These are phyloP conservation scores for Metschnikowia shivogae DNA, from an alignment of 805 yeast species.

Conservation along the genomic window DNA sequence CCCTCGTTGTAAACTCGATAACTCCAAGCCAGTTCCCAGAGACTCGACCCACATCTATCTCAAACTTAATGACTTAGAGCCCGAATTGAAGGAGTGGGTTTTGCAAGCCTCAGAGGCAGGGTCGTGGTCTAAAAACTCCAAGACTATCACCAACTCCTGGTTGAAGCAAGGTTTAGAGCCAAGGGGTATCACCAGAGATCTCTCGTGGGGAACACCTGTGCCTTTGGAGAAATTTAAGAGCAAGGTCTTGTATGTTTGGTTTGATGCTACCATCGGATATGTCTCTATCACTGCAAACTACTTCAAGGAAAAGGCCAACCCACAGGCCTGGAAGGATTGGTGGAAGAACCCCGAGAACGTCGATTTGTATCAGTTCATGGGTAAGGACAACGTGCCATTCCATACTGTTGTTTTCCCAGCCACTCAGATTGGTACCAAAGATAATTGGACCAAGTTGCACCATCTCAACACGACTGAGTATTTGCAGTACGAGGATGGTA, in stretches of 20 bases:
- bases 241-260: constrained; percentile 97
- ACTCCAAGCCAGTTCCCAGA: constrained; percentile 72
- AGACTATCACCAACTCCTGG: constrained; percentile 89
- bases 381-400: constrained; percentile 98
- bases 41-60: constrained; percentile 84
- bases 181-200: constrained; percentile 94
- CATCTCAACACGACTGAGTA: constrained; percentile 95
- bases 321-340: constrained; percentile 75
- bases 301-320: constrained; percentile 45
- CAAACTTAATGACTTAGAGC: constrained; percentile 79
- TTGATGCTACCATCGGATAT: constrained; percentile 97
- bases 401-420: constrained; percentile 98
- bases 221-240: constrained; percentile 82
- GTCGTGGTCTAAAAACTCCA: constrained; percentile 88
- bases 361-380: constrained; percentile 93
- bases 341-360: constrained; percentile 94
- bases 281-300: constrained; percentile 94
- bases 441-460: constrained; percentile 85
- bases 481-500: constrained; percentile 95
- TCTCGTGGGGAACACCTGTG: constrained; percentile 98
- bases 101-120: constrained; percentile 65
- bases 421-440: constrained; percentile 81
- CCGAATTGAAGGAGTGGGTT: constrained; percentile 69
- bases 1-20: constrained; percentile 94
- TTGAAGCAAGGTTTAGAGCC: constrained; percentile 88